Evolutionary conservation across 2,329 filamentous ascomycete species (phyloP), one percentile per base, ranked within the genome.

Genomic region (Hypoxylon sp.): DNA sequence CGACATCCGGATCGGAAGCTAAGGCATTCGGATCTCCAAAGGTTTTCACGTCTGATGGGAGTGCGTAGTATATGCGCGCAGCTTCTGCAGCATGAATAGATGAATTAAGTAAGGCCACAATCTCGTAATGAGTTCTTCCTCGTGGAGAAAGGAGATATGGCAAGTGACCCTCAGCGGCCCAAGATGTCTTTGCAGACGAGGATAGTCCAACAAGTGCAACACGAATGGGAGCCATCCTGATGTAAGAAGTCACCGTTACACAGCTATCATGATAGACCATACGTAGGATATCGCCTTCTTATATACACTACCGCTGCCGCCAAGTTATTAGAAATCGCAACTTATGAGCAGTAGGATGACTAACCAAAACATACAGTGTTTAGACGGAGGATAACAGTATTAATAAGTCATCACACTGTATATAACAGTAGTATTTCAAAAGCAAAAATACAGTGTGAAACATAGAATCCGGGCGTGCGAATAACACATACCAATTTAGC

Each of bases 181-280:
- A 91, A 0, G 83, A 83, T 3, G 81, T 83, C 31, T 81, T 81
- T 54, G 85, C 83, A 1, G 81, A 80, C 59, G 84, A 79, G 1
- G 86, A 89, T 57, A 90, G 85, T 50, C 88, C 88, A 64, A 89
- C 81, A n/a, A 90, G 80, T 31, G 83, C 88, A 14, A 86, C 78
- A 57, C 86, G 84, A 65, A 89, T 87, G 9, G 82, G 85, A 39
- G 84, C 74, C 83, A 87, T 85, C 56, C 66, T 70, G 4, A 68
- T 70, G 48, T 9, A 11, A 51, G 35, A 22, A 42, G 10, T 37
- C 13, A 14, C 37, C 17, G 4, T 17, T 17, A 19, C 17, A 48
- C 14, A 19, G 50, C 47, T 13, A 31, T 10, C 39, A 5, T 4
- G 39, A 33, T n/a, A 19, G 6, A 14, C 42, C 6, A 13, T 24